Evolutionary conservation across 345 rosid species (phyloP), one percentile per base, ranked within the genome.

Genomic region (Cardamine resedifolia): DNA sequence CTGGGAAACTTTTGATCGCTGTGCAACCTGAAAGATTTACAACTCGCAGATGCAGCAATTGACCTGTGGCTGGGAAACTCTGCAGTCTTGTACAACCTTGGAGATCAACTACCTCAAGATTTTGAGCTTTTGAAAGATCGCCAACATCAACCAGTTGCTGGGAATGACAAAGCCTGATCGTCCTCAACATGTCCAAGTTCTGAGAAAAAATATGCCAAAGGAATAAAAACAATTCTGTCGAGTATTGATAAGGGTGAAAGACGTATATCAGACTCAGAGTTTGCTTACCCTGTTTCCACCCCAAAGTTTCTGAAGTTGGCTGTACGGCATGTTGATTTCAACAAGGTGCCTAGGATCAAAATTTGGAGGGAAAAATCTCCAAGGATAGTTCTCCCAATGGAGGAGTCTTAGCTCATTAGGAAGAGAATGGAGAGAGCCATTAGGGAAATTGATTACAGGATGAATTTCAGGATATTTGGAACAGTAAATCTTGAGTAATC

Each of bases 371-470:
- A 66, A 24, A 4, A 2, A 23, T 50, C 5, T 1, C 48, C 34
- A 16, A 31, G 70, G 38, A 38, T 36, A 66, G 7, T 66, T 23
- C 10, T 66, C 71, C 71, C 79, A 79, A 3, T 66, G 71, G n/a
- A 66, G 71, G 5, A 51, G 49, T 1, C 71, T 50, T 20, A 66
- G 38, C 12, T 36, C 71, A 50, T 50, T 8, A 15, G 71, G 60
- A 20, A 66, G 15, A 21, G 12, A 73, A 3, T 4, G 10, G 4
- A 73, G n/a, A 0, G 3, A 6, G 38, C 51, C 68, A 1, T 7
- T 4, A 0, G 16, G 6, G 6, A 66, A 4, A 4, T 23, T 27
- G 20, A 66, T 2, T 14, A 10, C 11, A 15, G 41, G 36, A 60
- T 28, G 14, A 15, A 1, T 18, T 7, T 20, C 16, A 48, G 11